Base-by-base conservation (phyloP, 495 filamentous ascomycete genomes). In the Penicillium angulare region DNA sequence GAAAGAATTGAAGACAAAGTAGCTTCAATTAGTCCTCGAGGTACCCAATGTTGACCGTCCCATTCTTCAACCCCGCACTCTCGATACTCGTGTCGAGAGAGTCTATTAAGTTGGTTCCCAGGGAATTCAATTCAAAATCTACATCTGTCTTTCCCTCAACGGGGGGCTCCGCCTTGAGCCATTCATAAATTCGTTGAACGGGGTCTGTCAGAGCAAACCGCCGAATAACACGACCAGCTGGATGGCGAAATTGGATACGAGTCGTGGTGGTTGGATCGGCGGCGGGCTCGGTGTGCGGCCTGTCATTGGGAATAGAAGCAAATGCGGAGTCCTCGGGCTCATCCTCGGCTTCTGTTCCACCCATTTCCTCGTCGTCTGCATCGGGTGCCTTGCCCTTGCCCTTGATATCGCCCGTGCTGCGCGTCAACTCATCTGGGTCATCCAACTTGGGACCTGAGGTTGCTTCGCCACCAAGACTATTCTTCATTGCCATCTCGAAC, bases 1-100 rank as follows among this genome's bases (percentile, higher is more conserved):
- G 8, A 2, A 31, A 31, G 27, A 31, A 31, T 12, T 9, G 27
- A 31, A 31, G 13, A 31, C 27, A 2, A 9, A 7, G 8, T 6
- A 6, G 5, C 27, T 12, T 23, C 13, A 20, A 41, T 60, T 76
- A 86, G 12, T 85, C 83, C 61, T 88, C 85, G 43, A 89, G 64
- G 59, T 86, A 95, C 63, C 95, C 93, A 32, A 98, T 85, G 87
- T 95, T 96, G 29, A 98, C 84, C 0, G 88, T 95, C 12, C 84
- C 90, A 58, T 92, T 92, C 72, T 88, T 92, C 54, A 98, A 65
- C 2, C 93, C 90, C 1, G 91, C 91, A 62, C 90, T 86, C 46
- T 82, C 80, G 39, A 98, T 87, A 16, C 82, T 90, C 47, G 79
- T 67, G 33, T 86, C 80, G 8, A 96, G 72, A 29, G 74, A 64